These are phyloP conservation scores for Metschnikowia lachancei DNA, from an alignment of 805 yeast species.

Conservation along the genomic window DNA sequence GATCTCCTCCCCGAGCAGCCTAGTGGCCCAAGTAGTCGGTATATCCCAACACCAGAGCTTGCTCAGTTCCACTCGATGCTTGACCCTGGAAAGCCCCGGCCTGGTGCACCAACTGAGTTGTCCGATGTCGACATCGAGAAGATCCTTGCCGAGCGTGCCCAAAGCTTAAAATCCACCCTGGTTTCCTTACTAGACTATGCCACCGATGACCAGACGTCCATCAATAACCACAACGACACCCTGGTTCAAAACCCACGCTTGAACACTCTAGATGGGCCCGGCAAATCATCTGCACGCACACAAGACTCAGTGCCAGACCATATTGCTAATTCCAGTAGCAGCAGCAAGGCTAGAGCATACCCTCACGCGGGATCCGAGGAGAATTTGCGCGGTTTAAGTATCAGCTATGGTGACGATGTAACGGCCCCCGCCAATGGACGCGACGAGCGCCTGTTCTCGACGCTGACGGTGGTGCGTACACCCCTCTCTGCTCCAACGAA, in stretches of 20 bases:
- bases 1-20: slow-evolving; percentile 12
- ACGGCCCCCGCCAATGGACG: background rate
- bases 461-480: slow-evolving; percentile 25
- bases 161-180: slow-evolving; percentile 2
- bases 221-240: too few species aligned
- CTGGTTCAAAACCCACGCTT: too few species aligned
- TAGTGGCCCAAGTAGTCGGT: slow-evolving; percentile 9
- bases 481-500: slow-evolving; percentile 17
- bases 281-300: background rate
- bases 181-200: background rate
- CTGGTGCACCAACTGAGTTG: background rate
- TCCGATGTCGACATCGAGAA: slow-evolving; percentile 19
- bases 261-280: too few species aligned
- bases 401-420: slow-evolving; percentile 3
- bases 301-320: background rate
- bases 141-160: slow-evolving; percentile 15
- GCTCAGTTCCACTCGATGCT: slow-evolving; percentile 18
- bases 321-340: too few species aligned
- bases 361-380: background rate
- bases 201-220: background rate
- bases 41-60: slow-evolving; percentile 19
- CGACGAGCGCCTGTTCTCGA: slow-evolving; percentile 17
- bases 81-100: slow-evolving; percentile 19
- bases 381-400: slow-evolving; percentile 4
- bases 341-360: background rate